phyloP scores from a whole-genome alignment of 2,329 filamentous ascomycete species.

The Coniochaeta hoffmannii region DNA sequence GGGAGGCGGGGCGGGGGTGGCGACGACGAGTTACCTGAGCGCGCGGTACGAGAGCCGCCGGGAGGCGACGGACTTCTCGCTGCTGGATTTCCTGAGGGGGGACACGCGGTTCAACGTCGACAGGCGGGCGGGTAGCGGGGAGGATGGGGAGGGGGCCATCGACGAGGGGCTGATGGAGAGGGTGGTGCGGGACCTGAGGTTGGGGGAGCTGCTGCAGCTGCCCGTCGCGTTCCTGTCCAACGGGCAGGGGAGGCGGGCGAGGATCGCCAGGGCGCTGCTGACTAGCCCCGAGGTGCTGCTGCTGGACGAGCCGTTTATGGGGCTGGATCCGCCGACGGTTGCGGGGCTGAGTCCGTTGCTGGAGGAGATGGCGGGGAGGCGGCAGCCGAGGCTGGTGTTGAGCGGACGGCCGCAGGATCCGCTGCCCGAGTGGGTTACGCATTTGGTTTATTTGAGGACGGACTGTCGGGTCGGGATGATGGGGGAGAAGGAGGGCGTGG shows the following conservation, averaged over 20 bases:
- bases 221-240: conserved; percentile 89
- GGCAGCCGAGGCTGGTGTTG: conserved; percentile 65
- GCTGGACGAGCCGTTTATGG: conserved; percentile 94
- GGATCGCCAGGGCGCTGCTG: conserved; percentile 81
- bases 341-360: conserved; percentile 65
- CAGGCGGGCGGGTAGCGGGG: conserved; percentile 7
- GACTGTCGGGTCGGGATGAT: conserved; percentile 58
- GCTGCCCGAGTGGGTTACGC: conserved; percentile 84
- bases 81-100: conserved; percentile 73
- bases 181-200: conserved; percentile 62
- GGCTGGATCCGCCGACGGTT: conserved; percentile 79
- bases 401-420: conserved; percentile 78
- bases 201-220: conserved; percentile 64
- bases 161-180: conserved; percentile 46
- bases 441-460: conserved; percentile 65
- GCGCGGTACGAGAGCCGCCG: conserved; percentile 84
- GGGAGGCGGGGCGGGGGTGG: conserved; percentile 40
- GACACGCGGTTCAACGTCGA: conserved; percentile 77
- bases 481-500: conserved; percentile 57
- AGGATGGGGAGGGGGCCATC: conserved; percentile 36
- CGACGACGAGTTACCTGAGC: conserved; percentile 71
- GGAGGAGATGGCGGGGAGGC: conserved; percentile 56
- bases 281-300: conserved; percentile 72
- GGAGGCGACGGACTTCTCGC: conserved; percentile 81
- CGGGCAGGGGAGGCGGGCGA: conserved; percentile 79